Conservation (phyloP, 2,329 filamentous ascomycete species). For the Teratosphaeria zuluensis region DNA sequence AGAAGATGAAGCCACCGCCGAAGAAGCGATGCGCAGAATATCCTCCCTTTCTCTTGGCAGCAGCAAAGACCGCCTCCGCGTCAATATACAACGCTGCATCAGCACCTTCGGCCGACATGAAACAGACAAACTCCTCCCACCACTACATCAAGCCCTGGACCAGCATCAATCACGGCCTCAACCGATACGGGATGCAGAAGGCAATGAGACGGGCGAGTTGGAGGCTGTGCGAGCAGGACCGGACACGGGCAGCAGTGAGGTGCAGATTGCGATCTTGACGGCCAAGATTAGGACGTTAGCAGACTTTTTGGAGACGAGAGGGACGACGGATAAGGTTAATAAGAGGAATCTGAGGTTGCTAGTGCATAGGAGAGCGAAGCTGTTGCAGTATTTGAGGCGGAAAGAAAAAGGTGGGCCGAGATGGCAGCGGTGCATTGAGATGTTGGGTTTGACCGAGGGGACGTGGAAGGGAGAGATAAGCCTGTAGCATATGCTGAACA, state of each 20-base stretch:
- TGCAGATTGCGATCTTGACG: conserved; percentile 94
- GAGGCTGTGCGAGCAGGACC: conserved; percentile 63
- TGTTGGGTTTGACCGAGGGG: conserved; percentile 73
- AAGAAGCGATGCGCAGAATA: conserved; percentile 71
- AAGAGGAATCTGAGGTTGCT: conserved; percentile 80
- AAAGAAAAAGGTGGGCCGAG: conserved; percentile 86
- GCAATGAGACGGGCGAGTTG: conserved; percentile 9
- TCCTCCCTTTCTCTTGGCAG: conserved; percentile 66
- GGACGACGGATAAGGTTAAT: conserved; percentile 83
- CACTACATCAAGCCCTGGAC: conserved; percentile 40
- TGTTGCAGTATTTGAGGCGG: conserved; percentile 73
- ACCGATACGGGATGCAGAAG: neutral
- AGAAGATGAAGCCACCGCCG: conserved; percentile 46
- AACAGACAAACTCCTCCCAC: conserved; percentile 62
- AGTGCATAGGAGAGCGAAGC: conserved; percentile 80
- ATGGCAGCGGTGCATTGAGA: conserved; percentile 79
- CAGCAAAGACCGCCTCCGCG: conserved; percentile 65
- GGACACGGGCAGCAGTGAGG: conserved; percentile 90
- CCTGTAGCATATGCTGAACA: conserved; percentile 38
- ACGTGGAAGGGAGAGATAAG: conserved; percentile 87
- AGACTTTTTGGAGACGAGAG: conserved; percentile 58
- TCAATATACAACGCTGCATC: conserved; percentile 77
- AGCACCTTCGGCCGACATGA: conserved; percentile 83
- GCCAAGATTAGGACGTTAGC: conserved; percentile 81
- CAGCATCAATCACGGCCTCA: conserved; percentile 13